phyloP scores from a whole-genome alignment of 2,329 filamentous ascomycete species.

The Hypoxylon sp. region DNA sequence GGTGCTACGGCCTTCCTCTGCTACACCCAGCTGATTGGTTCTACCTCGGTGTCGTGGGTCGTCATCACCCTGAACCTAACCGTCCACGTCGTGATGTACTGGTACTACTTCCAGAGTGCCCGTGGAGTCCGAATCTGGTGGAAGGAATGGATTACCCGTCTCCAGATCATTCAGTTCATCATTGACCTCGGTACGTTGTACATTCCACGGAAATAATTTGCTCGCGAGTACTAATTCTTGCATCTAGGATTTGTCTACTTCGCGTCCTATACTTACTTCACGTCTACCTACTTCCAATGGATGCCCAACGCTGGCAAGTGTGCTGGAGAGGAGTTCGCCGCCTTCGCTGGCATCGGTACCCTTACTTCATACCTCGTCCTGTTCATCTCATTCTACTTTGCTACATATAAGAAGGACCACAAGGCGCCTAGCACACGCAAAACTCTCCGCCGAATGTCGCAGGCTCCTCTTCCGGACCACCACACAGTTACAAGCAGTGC shows the following conservation, averaged over 20 bases:
- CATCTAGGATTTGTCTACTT: slow-evolving; percentile 93
- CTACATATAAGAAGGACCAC: slow-evolving; percentile 91
- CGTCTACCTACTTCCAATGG: slow-evolving; percentile 87
- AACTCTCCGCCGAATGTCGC: slow-evolving; percentile 74
- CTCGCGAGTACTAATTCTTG: slow-evolving; percentile 31
- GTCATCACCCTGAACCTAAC: slow-evolving; percentile 91
- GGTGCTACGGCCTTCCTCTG: slow-evolving; percentile 96
- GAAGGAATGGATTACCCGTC: slow-evolving; percentile 99
- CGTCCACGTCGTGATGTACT: slow-evolving; percentile 99
- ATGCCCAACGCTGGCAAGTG: slow-evolving; percentile 88
- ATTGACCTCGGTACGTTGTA: slow-evolving; percentile 86
- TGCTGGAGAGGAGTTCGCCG: slow-evolving; percentile 96
- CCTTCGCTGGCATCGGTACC: slow-evolving; percentile 91
- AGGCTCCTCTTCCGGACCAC: slow-evolving; percentile 82
- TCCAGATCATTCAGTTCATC: slow-evolving; percentile 97
- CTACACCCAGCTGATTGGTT: slow-evolving; percentile 95
- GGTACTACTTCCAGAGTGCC: slow-evolving; percentile 99
- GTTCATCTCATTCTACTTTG: slow-evolving; percentile 99
- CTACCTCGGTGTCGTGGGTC: slow-evolving; percentile 95
- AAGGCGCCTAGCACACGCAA: slow-evolving; percentile 86
- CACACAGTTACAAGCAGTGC: slow-evolving; percentile 76
- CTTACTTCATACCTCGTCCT: slow-evolving; percentile 95
- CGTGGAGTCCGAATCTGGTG: slow-evolving; percentile 97
- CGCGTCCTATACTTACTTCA: slow-evolving; percentile 98
- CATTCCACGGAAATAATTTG: not conserved